Base-by-base conservation (phyloP, 257 asterid genomes). In the Petrea volubilis region DNA sequence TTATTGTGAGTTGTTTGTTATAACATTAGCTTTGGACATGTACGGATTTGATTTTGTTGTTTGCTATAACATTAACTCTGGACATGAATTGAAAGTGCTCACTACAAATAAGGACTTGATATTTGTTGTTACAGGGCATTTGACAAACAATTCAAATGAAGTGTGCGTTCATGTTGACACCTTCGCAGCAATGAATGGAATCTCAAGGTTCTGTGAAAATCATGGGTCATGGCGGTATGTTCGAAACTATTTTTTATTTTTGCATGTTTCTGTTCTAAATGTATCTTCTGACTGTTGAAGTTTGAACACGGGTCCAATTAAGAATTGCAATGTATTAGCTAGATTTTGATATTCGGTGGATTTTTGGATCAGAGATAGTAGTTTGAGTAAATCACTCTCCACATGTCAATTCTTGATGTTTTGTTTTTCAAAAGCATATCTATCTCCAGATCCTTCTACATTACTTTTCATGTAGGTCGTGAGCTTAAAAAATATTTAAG, bases 171-270 rank as follows among this genome's bases (percentile, higher is more conserved):
- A 94, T 59, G 79, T 94, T 60, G 99, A 94, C 86, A 85, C 97
- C 50, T 89, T 82, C 67, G 86, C 97, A 50, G 97, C 97, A 50
- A 91, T 91, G 90, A 94, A 86, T 77, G 99, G 99, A 51, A 83
- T 94, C 70, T 91, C 99, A 18, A 96, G 99, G 62, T 94, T 94
- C 80, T 86, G 93, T 68, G 99, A 94, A 82, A 78, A 78, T 77
- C 77, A 71, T 49, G 78, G 78, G 43, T 90, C 93, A 15, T 94
- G 99, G 97, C 72, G 97, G 99, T 91, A 87, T 47, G 46, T 47
- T 31, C 40, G 20, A 67, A 31, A 4, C 2, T 67, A 29, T 69
- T 56, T 43, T 40, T 0, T 27, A 31, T 33, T 46, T 67, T 25
- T 23, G 5, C 47, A 29, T 43, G 46, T 41, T 47, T 53, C 33